A percentile compares a stretch with the other conserved stretches of the same genome.
phyloP scores from a whole-genome alignment of 768 basidiomycete genomes.

The Nevesoporus exiguus region DNA sequence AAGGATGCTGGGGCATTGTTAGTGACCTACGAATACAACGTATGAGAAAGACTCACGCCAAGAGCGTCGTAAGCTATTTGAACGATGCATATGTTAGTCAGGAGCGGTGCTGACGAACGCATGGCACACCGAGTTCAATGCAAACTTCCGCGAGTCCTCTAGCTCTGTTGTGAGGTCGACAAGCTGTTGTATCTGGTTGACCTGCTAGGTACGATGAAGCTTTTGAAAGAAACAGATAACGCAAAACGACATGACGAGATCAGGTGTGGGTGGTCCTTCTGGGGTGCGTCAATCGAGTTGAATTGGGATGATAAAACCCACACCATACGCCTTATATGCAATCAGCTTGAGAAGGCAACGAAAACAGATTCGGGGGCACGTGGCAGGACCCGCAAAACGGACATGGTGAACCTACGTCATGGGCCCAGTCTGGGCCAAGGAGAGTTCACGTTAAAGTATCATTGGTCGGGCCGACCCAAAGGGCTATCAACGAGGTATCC shows the following conservation, averaged over 20 bases:
- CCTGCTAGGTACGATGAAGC: not conserved
- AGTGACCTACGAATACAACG: too few relatives aligned
- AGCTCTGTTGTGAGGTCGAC: not conserved
- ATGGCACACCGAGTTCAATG: not conserved
- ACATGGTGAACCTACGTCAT: too few relatives aligned
- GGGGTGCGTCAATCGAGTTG: too few relatives aligned
- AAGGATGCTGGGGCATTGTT: not conserved
- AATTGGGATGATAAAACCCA: too few relatives aligned
- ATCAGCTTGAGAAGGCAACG: too few relatives aligned
- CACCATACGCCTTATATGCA: too few relatives aligned
- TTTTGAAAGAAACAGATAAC: not conserved
- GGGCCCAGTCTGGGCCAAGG: too few relatives aligned
- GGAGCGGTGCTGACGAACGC: not conserved
- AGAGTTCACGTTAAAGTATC: too few relatives aligned
- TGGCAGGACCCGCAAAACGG: too few relatives aligned
- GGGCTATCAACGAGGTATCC: too few relatives aligned
- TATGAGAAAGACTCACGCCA: slow-evolving; percentile 11
- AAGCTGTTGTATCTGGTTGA: not conserved
- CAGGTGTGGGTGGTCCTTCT: not conserved
- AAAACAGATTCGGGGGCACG: too few relatives aligned
- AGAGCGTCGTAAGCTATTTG: slow-evolving; percentile 14
- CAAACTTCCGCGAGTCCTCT: not conserved
- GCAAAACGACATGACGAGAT: not conserved
- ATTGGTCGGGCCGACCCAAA: too few relatives aligned
- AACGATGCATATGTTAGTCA: not conserved